A percentile compares a stretch with the other conserved stretches of the same genome.
These are phyloP conservation scores for Penicillium psychrofluorescens DNA, from an alignment of 495 filamentous ascomycete species.

Conservation along the genomic window DNA sequence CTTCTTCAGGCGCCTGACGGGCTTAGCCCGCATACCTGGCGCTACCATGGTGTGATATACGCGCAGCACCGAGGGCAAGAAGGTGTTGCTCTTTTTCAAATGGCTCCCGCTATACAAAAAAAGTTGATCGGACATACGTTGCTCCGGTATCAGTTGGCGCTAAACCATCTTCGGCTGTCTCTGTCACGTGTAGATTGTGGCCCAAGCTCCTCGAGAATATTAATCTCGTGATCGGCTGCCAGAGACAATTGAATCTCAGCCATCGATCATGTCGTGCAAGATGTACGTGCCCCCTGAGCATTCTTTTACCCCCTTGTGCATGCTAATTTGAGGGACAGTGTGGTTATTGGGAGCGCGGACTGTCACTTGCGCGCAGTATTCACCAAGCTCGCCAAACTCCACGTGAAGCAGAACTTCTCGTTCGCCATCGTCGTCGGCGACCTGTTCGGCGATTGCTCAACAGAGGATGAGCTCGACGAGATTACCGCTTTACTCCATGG, in stretches of 20 bases:
- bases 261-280: constrained; percentile 46
- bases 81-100: constrained; percentile 15
- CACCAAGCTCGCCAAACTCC: constrained; percentile 66
- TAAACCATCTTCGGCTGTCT: constrained; percentile 5
- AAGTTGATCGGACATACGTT: constrained; percentile 31
- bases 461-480: constrained; percentile 46
- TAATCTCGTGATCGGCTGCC: too few species aligned
- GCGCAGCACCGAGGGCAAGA: constrained; percentile 26
- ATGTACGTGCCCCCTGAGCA: constrained; percentile 50
- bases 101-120: constrained; percentile 34
- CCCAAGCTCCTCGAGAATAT: constrained; percentile 26
- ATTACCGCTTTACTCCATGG: constrained; percentile 62
- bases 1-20: constrained; percentile 51
- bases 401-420: constrained; percentile 77
- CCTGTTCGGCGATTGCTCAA: constrained; percentile 52
- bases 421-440: constrained; percentile 80
- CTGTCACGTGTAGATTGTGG: constrained; percentile 26
- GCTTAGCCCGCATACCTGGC: constrained; percentile 58
- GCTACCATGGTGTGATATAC: constrained; percentile 41
- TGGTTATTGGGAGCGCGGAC: constrained; percentile 73
- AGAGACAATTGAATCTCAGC: too few species aligned
- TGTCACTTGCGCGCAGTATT: constrained; percentile 68
- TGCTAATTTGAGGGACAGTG: constrained; percentile 38
- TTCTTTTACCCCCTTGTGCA: neutral
- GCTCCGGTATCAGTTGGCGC: constrained; percentile 29